phyloP scores from a whole-genome alignment of 1,284 basidiomycete species.

The Sanghuangporus weigelae region DNA sequence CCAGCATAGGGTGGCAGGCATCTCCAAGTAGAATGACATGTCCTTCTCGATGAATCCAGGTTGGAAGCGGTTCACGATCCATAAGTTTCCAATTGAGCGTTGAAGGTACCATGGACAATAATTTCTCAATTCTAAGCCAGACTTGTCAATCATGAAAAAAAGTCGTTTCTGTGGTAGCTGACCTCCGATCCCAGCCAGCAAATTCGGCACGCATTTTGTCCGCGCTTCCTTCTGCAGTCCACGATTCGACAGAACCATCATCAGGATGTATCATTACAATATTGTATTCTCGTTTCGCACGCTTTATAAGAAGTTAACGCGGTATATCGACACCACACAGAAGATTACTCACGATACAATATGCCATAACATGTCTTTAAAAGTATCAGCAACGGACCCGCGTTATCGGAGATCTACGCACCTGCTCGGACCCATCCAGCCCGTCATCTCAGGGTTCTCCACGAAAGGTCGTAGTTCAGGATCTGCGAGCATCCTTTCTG shows the following conservation, averaged over 20 bases:
- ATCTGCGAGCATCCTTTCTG: conserved; percentile 40
- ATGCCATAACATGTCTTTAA: conserved; percentile 6
- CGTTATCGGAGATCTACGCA: neutral
- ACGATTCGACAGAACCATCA: conserved; percentile 26
- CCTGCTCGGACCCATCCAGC: conserved; percentile 28
- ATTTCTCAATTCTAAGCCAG: conserved; percentile 28
- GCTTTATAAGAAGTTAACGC: conserved; percentile 17
- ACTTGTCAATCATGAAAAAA: neutral
- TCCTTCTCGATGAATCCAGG: conserved; percentile 42
- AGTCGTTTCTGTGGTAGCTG: neutral
- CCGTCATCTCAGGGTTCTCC: conserved; percentile 28
- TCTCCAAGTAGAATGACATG: conserved; percentile 45
- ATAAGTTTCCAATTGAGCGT: conserved; percentile 33
- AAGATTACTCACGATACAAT: conserved; percentile 1
- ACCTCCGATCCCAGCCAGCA: conserved; percentile 33
- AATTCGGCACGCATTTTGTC: conserved; percentile 28
- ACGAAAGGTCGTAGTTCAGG: conserved; percentile 37
- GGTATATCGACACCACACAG: neutral
- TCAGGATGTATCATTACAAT: conserved; percentile 29
- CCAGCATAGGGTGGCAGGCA: conserved; percentile 46
- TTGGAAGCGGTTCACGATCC: conserved; percentile 34
- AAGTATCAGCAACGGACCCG: neutral
- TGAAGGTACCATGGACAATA: conserved; percentile 37
- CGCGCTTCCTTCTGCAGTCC: conserved; percentile 27
- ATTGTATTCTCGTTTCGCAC: conserved; percentile 26